Evolutionary conservation across 176 grass and related monocot species (phyloP), one percentile per base, ranked within the genome.

Genomic region (Aegilops umbellulata): DNA sequence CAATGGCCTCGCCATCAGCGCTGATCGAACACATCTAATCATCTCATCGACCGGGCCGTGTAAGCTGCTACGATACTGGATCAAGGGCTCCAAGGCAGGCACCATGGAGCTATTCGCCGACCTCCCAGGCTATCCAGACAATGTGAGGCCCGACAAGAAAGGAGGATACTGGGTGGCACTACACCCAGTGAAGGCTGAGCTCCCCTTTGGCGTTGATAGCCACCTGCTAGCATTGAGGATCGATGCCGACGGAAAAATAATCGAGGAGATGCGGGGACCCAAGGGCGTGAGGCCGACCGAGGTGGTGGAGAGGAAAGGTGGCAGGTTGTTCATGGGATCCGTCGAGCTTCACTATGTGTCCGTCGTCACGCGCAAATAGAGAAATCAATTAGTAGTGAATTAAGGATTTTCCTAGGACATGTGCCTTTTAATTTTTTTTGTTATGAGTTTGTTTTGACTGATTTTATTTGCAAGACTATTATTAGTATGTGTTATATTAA

Each of bases 121-220:
- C 1, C 35, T 91, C 0, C 85, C 89, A 2, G 89, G 85, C 16
- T 87, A 91, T 67, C 85, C 85, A 0, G 85, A 91, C 16, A 87
- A 91, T 61, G 44, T 91, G 3, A 79, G 77, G 34, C 61, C 66
- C 5, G 73, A 51, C 7, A 17, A 72, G 5, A 61, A 27, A 39
- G 89, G 80, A 7, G 89, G 70, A 10, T 91, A 80, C 8, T 91
- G 70, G 85, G 57, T 91, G 7, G 84, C 84, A 0, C 42, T 90
- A 24, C 34, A 58, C 68, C 84, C 12, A 16, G 74, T 65, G 6
- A 87, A 72, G 68, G 3, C 34, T 0, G 22, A 75, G 72, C 41
- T 29, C 15, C 38, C 69, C 7, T 16, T 47, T 9, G 42, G 41
- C 0, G 0, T 15, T 1, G 72, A 75, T 75, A 75, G 42, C 24